A percentile compares a stretch with the other conserved stretches of the same genome.
These are phyloP conservation scores for Suhomyces xylopsoci DNA, from an alignment of 805 yeast species.

Conservation along the genomic window DNA sequence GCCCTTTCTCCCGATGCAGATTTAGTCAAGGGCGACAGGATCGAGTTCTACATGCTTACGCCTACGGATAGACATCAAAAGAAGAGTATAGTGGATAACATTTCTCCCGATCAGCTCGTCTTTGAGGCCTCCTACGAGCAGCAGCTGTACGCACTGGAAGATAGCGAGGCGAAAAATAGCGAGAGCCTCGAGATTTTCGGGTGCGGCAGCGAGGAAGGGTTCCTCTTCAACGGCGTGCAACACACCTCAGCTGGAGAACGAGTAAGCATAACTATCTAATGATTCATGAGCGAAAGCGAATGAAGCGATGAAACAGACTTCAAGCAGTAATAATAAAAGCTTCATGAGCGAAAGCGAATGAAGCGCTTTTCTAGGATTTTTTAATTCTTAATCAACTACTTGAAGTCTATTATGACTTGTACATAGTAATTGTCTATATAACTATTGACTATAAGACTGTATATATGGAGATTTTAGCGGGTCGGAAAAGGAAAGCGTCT, in stretches of 20 bases:
- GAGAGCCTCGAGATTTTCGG: conserved; percentile 18
- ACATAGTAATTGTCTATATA: no score
- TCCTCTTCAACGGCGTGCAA: conserved; percentile 21
- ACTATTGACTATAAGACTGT: no score
- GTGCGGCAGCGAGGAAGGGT: conserved; percentile 33
- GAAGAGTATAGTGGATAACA: not conserved
- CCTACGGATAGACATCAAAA: conserved; percentile 27
- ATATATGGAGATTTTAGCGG: not conserved
- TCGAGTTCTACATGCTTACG: conserved; percentile 46
- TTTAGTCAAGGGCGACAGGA: conserved; percentile 41
- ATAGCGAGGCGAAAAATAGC: not conserved
- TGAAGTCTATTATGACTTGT: no score
- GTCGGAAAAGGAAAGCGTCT: conserved; percentile 68
- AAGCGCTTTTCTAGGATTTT: no score
- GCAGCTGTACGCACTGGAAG: conserved; percentile 15
- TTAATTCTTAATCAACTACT: no score
- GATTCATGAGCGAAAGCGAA: no score
- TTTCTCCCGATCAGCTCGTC: not conserved
- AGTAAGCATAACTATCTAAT: conserved; percentile 9
- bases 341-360: no score
- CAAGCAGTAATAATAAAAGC: no score
- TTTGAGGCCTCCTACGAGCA: conserved; percentile 37
- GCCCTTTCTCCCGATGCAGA: conserved; percentile 60
- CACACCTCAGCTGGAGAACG: conserved; percentile 30
- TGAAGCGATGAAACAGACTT: no score